Evolutionary conservation across 148 eudicot genomes (phyloP).

Genomic region (Camellia granthamiana): DNA sequence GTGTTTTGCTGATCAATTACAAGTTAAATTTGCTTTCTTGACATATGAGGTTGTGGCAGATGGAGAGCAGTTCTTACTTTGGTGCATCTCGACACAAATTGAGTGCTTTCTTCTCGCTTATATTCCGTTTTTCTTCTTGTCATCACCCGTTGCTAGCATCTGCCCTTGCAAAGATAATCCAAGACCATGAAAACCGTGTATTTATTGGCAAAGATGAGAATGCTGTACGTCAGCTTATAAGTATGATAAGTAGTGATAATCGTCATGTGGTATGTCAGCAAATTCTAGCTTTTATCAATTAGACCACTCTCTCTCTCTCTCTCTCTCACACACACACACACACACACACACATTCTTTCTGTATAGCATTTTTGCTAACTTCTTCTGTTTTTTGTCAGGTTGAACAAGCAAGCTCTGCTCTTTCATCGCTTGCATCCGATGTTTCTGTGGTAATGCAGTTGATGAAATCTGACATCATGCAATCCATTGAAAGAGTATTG

Average conservation of each 20-base stretch:
- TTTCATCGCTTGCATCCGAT: slow-evolving; percentile 90
- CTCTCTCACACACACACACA: neutral
- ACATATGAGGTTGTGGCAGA: slow-evolving; percentile 45
- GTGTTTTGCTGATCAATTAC: neutral
- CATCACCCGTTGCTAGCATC: slow-evolving; percentile 97
- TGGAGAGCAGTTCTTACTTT: slow-evolving; percentile 86
- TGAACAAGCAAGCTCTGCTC: slow-evolving; percentile 97
- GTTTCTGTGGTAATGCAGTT: slow-evolving; percentile 72
- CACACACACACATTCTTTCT: neutral
- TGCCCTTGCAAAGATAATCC: slow-evolving; percentile 94
- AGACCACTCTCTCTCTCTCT: neutral
- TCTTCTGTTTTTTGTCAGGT: slow-evolving; percentile 50
- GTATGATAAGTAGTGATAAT: slow-evolving; percentile 96
- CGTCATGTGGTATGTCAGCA: slow-evolving; percentile 81
- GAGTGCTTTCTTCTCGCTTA: slow-evolving; percentile 96
- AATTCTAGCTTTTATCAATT: neutral
- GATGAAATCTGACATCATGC: slow-evolving; percentile 94
- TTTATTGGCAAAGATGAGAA: slow-evolving; percentile 97
- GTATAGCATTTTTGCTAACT: slow-evolving; percentile 14
- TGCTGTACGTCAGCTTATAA: slow-evolving; percentile 96
- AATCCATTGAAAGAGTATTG: slow-evolving; percentile 80
- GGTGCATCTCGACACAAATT: slow-evolving; percentile 89
- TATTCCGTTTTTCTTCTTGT: slow-evolving; percentile 98
- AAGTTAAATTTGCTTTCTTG: slow-evolving; percentile 18
- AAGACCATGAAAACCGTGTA: slow-evolving; percentile 73